Conservation (phyloP, 345 rosid genomes). For the Euphorbia pulcherrima region DNA sequence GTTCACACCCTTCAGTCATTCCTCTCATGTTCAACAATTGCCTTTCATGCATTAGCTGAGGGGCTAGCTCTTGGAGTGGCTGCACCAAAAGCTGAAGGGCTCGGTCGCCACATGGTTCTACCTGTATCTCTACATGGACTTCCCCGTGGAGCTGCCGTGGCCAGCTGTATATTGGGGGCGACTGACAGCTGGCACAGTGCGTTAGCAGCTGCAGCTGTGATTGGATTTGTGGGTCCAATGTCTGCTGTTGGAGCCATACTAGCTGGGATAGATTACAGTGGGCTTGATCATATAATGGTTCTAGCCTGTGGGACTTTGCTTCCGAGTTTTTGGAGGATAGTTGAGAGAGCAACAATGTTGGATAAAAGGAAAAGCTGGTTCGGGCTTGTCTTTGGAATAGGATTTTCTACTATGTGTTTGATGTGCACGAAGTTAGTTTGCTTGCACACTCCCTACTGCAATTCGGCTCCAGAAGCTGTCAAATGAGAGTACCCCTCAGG, state of each 20-base stretch:
- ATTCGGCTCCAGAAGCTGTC: constrained; percentile 97
- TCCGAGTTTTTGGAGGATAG: constrained; percentile 61
- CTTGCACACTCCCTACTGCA: constrained; percentile 94
- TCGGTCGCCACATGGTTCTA: constrained; percentile 92
- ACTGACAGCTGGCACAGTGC: constrained; percentile 92
- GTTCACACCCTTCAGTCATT: constrained; percentile 76
- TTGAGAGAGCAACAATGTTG: constrained; percentile 59
- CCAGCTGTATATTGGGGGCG: constrained; percentile 89
- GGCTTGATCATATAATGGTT: constrained; percentile 91
- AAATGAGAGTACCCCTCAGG: constrained; percentile 31
- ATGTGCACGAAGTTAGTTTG: constrained; percentile 86
- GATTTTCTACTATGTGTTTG: constrained; percentile 68
- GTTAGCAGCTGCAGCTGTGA: constrained; percentile 77
- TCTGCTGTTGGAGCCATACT: constrained; percentile 91
- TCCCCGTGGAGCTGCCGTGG: constrained; percentile 95
- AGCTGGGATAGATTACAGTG: constrained; percentile 86
- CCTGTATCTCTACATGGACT: constrained; percentile 95
- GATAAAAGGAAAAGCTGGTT: constrained; percentile 51
- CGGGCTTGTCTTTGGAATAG: constrained; percentile 64
- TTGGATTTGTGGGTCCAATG: constrained; percentile 84
- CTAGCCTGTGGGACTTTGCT: constrained; percentile 84
- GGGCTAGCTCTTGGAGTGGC: constrained; percentile 98
- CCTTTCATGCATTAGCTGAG: constrained; percentile 90
- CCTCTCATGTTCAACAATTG: constrained; percentile 83
- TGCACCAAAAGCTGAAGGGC: constrained; percentile 94